phyloP scores from a whole-genome alignment of 108 stramenopile species.

The Nitzschia sp. region DNA sequence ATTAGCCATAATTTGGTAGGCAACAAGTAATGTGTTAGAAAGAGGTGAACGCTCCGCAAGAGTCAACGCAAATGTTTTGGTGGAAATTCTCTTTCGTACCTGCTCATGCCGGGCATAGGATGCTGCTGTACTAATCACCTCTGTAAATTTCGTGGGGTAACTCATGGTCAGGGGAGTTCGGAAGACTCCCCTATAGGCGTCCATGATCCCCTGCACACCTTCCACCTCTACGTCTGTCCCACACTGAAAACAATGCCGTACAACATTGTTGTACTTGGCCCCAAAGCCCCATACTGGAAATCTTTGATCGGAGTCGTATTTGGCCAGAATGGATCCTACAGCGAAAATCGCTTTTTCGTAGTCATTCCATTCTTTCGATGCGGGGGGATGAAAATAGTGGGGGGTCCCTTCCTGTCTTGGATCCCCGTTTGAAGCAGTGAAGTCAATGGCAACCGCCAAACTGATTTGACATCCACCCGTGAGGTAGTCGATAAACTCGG shows the following conservation, averaged over 20 bases:
- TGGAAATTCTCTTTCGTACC: conserved; percentile 16
- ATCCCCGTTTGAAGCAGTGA: conserved; percentile 92
- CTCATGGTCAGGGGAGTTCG: conserved; percentile 76
- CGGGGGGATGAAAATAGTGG: conserved; percentile 72
- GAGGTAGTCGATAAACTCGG: conserved; percentile 76
- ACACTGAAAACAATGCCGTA: conserved; percentile 83
- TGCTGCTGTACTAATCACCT: conserved; percentile 80
- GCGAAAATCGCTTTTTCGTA: conserved; percentile 84
- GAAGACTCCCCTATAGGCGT: conserved; percentile 76
- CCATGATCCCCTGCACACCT: conserved; percentile 89
- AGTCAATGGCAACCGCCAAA: conserved; percentile 90
- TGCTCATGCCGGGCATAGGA: conserved; percentile 60
- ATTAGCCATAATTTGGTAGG: too few species aligned
- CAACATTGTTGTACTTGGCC: conserved; percentile 88
- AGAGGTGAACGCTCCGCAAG: background rate
- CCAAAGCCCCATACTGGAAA: conserved; percentile 95
- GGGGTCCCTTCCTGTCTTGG: conserved; percentile 75
- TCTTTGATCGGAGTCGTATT: conserved; percentile 87
- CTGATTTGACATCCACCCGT: conserved; percentile 73
- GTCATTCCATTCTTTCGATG: conserved; percentile 67
- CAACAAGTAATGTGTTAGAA: too few species aligned
- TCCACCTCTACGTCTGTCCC: conserved; percentile 67
- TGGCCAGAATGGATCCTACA: conserved; percentile 73
- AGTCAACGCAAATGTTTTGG: background rate
- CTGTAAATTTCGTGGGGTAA: conserved; percentile 87